Percentiles rank a stretch among this genome's conserved stretches.
Conservation (phyloP, 352 stramenopile genomes). For the Thalassiosira livingstoniorum region DNA sequence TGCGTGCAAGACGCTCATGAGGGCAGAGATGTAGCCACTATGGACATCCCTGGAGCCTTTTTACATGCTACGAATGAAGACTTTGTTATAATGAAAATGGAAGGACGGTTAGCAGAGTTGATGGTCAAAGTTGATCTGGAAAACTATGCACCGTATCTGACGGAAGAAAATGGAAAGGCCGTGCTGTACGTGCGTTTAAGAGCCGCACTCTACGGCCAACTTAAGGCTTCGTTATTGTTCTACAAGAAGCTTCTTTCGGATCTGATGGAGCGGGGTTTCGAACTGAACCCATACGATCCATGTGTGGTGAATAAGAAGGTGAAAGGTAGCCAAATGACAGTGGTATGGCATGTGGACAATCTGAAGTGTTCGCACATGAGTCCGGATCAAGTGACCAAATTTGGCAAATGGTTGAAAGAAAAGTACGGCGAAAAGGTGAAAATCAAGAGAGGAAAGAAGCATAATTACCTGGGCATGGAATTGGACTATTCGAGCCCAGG, state of each 20-base stretch:
- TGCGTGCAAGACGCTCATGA: slow-evolving; percentile 26
- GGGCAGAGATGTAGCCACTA: slow-evolving; percentile 30
- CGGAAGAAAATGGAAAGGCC: slow-evolving; percentile 5
- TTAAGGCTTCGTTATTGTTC: slow-evolving; percentile 37
- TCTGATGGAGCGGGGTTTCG: slow-evolving; percentile 24
- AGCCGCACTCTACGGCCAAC: slow-evolving; percentile 27
- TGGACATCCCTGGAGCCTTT: slow-evolving; percentile 26
- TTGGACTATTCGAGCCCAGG: slow-evolving; percentile 2
- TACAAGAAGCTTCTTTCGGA: slow-evolving; percentile 19
- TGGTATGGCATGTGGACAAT: slow-evolving; percentile 77
- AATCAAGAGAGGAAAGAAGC: background rate
- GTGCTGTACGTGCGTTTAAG: slow-evolving; percentile 30
- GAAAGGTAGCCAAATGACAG: slow-evolving; percentile 38
- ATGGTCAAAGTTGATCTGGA: slow-evolving; percentile 37
- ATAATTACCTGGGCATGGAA: slow-evolving; percentile 14
- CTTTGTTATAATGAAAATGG: slow-evolving; percentile 9
- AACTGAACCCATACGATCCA: slow-evolving; percentile 38
- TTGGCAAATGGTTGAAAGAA: slow-evolving; percentile 35
- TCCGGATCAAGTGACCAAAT: slow-evolving; percentile 28
- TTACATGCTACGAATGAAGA: slow-evolving; percentile 21
- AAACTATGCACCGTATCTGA: slow-evolving; percentile 41
- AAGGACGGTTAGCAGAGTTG: slow-evolving; percentile 27
- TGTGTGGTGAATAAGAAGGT: slow-evolving; percentile 41
- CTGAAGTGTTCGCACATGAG: slow-evolving; percentile 58
- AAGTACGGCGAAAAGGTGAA: slow-evolving; percentile 53